Evolutionary conservation across 805 yeast species (phyloP).

Genomic region (Sugiyamaella valdiviana): DNA sequence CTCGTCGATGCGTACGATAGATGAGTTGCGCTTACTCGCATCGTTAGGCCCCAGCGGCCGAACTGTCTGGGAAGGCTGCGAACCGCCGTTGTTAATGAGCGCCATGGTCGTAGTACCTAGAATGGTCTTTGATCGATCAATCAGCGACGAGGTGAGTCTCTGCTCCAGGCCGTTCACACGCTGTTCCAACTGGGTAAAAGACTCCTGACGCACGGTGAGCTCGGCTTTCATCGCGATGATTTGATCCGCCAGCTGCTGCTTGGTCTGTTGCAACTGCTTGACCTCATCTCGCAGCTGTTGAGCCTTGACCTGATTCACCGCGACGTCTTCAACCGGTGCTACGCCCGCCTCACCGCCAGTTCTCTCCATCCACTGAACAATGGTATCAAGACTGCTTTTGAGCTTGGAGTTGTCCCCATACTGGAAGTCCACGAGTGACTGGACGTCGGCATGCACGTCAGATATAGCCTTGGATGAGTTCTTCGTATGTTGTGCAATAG

Average conservation of each 20-base stretch:
- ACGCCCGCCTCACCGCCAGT: constrained; percentile 4
- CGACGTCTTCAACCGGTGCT: constrained; percentile 1
- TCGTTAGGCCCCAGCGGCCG: background rate
- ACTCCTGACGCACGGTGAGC: constrained; percentile 24
- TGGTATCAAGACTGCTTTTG: constrained; percentile 1
- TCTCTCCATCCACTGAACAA: background rate
- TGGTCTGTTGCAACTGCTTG: constrained; percentile 1
- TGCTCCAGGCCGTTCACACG: constrained; percentile 24
- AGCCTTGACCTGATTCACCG: background rate
- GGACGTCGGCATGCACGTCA: constrained; percentile 17
- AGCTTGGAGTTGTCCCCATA: constrained; percentile 12
- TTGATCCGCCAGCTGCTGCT: background rate
- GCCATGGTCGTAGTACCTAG: constrained; percentile 26
- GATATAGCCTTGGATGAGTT: constrained; percentile 5
- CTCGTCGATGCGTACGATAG: constrained; percentile 14
- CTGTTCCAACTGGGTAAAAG: constrained; percentile 27
- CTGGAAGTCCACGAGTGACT: constrained; percentile 19
- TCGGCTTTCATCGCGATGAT: constrained; percentile 25
- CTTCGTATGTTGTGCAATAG: background rate
- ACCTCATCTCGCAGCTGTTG: constrained; percentile 3
- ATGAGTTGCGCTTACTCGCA: constrained; percentile 11
- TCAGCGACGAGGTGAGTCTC: constrained; percentile 23
- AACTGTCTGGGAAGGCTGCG: background rate
- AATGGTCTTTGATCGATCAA: constrained; percentile 30
- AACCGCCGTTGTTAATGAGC: constrained; percentile 16